These are phyloP conservation scores for Diplodia seriata DNA, from an alignment of 2,329 filamentous ascomycete genomes.

Conservation along the genomic window DNA sequence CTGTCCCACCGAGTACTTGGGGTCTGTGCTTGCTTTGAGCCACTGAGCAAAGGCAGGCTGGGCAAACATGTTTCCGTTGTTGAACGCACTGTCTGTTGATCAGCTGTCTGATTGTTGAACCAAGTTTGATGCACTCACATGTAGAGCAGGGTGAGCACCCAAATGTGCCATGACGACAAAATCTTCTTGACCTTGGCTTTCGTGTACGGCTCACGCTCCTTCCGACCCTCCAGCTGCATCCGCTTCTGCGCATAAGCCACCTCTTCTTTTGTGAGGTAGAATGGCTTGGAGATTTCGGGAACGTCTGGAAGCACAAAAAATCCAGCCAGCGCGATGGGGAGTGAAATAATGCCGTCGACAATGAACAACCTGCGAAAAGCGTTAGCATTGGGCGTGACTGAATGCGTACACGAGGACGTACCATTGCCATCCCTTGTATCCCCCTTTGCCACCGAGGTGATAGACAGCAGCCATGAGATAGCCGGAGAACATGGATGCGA, in stretches of 20 bases:
- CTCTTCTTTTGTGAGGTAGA: slow-evolving; percentile 56
- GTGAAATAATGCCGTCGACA: slow-evolving; percentile 61
- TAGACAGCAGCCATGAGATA: slow-evolving; percentile 64
- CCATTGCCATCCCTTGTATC: slow-evolving; percentile 62
- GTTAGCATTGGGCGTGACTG: not conserved
- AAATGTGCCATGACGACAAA: slow-evolving; percentile 70
- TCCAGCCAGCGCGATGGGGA: slow-evolving; percentile 60
- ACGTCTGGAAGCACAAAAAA: slow-evolving; percentile 59
- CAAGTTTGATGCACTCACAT: slow-evolving; percentile 47
- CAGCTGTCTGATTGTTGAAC: not conserved
- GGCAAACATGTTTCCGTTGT: slow-evolving; percentile 60
- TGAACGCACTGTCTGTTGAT: slow-evolving; percentile 57
- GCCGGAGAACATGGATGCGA: slow-evolving; percentile 58
- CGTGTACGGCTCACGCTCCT: slow-evolving; percentile 55
- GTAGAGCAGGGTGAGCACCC: slow-evolving; percentile 64
- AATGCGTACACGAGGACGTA: not conserved
- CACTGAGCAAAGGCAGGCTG: slow-evolving; percentile 64
- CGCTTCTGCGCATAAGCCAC: slow-evolving; percentile 55
- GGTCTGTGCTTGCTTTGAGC: slow-evolving; percentile 46
- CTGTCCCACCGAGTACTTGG: slow-evolving; percentile 57
- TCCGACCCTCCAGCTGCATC: slow-evolving; percentile 59
- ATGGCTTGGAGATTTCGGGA: slow-evolving; percentile 58
- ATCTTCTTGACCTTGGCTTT: slow-evolving; percentile 65
- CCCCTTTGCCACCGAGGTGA: slow-evolving; percentile 55
- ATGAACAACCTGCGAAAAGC: slow-evolving; percentile 52